Base-by-base conservation (phyloP, 371 early-diverging fungal species). In the Mucor lusitanicus region DNA sequence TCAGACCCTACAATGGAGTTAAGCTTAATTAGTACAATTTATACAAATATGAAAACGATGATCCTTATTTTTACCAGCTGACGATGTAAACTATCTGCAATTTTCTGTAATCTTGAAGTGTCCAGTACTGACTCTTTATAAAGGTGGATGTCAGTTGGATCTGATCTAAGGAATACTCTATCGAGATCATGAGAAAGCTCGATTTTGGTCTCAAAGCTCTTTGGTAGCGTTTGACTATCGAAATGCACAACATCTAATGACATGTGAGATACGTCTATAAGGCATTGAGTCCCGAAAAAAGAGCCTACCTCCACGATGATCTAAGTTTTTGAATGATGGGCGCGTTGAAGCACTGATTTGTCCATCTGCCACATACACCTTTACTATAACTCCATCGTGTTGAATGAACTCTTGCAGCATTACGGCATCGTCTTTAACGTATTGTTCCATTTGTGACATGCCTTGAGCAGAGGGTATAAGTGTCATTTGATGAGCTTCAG, bases 351-450 rank as follows among this genome's bases (percentile, higher is more conserved):
- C 71, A 53, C 68, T 70, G 15, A 78, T 67, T n/a, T 75, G 63
- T 8, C 74, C 79, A 58, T 77, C 79, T n/a, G 76, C 73, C 17
- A 81, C 80, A 55, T 84, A 84, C 0, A 84, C 80, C 42, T 84
- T 84, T 8, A 81, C 68, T 44, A 84, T 72, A 2, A 80, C 74
- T 9, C 84, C 84, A 62, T 80, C 82, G 64, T 84, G 84, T 35
- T 74, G 75, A 46, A 84, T 75, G 39, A 84, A 84, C 33, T 81
- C 74, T 65, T 84, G 84, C n/a, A 84, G 50, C 23, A 84, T 74
- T 2, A 84, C 74, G 0, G 78, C 67, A 25, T 78, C 82, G 5
- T 74, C 39, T 0, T 65, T 48, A 3, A 65, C 23, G 33, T 71
- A 75, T 53, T 61, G 48, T 13, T 61, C 46, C 6, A 81, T 30